Evolutionary conservation across 208 protist species (phyloP).

Genomic region (Acanthamoeba castellanii): DNA sequence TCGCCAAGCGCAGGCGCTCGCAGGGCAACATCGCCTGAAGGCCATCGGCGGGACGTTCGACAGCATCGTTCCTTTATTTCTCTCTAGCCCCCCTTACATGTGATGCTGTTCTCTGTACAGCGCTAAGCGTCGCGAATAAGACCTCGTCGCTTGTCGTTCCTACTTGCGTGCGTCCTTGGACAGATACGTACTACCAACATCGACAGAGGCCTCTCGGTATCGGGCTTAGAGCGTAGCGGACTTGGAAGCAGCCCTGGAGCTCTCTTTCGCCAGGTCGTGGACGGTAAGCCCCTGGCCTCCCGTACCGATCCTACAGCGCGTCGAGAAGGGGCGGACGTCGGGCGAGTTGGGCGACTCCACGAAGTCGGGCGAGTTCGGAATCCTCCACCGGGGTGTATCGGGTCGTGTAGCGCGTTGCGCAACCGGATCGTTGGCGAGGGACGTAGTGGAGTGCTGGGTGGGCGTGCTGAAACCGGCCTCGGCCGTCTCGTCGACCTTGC

Average conservation of each 20-base stretch:
- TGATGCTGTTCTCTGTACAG: background rate
- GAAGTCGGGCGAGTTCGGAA: background rate
- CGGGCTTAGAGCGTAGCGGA: background rate
- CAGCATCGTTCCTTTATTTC: background rate
- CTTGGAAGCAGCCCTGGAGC: background rate
- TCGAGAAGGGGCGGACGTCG: background rate
- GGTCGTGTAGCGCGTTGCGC: too few species aligned
- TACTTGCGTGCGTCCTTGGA: too few species aligned
- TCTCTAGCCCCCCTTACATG: too few species aligned
- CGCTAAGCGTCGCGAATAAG: background rate
- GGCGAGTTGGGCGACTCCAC: background rate
- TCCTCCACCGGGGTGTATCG: background rate
- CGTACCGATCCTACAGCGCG: background rate
- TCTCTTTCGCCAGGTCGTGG: background rate
- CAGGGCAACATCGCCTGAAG: slow-evolving; percentile 25
- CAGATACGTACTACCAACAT: too few species aligned
- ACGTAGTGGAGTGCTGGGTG: too few species aligned
- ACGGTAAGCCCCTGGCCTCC: background rate
- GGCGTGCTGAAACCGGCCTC: too few species aligned
- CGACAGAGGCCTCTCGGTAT: background rate
- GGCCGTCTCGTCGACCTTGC: too few species aligned
- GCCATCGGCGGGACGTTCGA: background rate
- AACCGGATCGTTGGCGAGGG: too few species aligned
- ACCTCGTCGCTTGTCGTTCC: background rate
- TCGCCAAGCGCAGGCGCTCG: slow-evolving; percentile 56